These are phyloP conservation scores for Fusarium sp. DNA, from an alignment of 2,329 filamentous ascomycete species.

Conservation along the genomic window DNA sequence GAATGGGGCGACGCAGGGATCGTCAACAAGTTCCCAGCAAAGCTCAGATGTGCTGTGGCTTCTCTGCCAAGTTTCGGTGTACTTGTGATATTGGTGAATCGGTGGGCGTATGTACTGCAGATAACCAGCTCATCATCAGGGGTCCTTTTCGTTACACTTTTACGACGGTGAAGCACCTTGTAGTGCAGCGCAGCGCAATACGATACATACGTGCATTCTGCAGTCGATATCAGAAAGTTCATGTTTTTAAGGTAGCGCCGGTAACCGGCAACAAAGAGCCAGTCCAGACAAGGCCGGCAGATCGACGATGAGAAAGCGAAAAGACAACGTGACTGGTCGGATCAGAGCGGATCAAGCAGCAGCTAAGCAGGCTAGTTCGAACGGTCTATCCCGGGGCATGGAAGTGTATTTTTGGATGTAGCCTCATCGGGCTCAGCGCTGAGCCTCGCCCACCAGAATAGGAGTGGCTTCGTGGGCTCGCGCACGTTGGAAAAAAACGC, in stretches of 20 bases:
- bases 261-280: slow-evolving; percentile 9
- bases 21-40: background rate
- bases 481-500: slow-evolving; percentile 25
- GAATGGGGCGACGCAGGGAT: slow-evolving; percentile 9
- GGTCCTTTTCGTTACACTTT: background rate
- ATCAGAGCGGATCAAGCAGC: slow-evolving; percentile 17
- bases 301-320: slow-evolving; percentile 36
- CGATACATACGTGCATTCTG: background rate
- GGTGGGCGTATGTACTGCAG: background rate
- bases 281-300: slow-evolving; percentile 26
- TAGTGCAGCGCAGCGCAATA: background rate
- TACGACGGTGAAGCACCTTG: background rate
- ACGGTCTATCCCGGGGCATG: slow-evolving; percentile 34
- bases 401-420: slow-evolving; percentile 16
- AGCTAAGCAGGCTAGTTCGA: slow-evolving; percentile 32
- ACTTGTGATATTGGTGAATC: slow-evolving; percentile 1
- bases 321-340: slow-evolving; percentile 22
- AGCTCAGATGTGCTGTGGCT: background rate
- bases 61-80: slow-evolving; percentile 13
- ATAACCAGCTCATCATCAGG: slow-evolving; percentile 17
- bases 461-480: slow-evolving; percentile 27
- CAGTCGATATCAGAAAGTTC: slow-evolving; percentile 5
- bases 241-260: slow-evolving; percentile 12
- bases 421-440: slow-evolving; percentile 32
- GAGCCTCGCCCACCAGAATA: slow-evolving; percentile 18